phyloP scores from a whole-genome alignment of 139 green algal genomes.

The Trebouxia sp. region DNA sequence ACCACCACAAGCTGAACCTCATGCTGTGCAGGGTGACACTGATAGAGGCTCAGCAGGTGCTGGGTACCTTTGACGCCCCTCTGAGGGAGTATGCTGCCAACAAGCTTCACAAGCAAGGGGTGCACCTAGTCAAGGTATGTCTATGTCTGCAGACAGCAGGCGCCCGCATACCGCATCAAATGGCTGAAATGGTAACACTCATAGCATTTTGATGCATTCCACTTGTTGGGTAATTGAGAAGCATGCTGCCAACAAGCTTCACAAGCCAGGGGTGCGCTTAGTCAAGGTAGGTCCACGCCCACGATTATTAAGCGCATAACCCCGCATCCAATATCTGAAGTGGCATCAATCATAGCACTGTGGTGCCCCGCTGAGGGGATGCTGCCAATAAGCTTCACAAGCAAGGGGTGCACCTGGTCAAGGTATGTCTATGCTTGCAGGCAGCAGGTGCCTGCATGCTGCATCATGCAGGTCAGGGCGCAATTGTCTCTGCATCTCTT shows the following conservation, averaged over 20 bases:
- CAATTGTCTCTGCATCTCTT: too few relatives aligned
- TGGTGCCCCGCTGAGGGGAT: conserved; percentile 75
- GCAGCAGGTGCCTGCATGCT: too few relatives aligned
- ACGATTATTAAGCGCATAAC: too few relatives aligned
- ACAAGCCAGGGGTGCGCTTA: not conserved
- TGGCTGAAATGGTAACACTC: too few relatives aligned
- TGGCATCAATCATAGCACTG: too few relatives aligned
- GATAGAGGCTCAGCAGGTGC: conserved; percentile 76
- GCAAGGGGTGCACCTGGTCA: conserved; percentile 73
- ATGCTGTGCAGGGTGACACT: conserved; percentile 64
- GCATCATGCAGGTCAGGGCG: too few relatives aligned
- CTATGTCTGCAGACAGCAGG: not conserved
- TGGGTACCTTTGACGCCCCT: conserved; percentile 77
- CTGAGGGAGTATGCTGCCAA: conserved; percentile 79
- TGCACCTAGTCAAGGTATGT: conserved; percentile 71
- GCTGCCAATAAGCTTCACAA: conserved; percentile 71
- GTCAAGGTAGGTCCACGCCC: too few relatives aligned
- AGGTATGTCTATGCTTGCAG: conserved; percentile 35
- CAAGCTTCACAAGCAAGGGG: conserved; percentile 68
- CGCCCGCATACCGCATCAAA: too few relatives aligned
- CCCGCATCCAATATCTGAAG: too few relatives aligned
- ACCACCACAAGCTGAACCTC: not conserved
- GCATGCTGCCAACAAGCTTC: not conserved
- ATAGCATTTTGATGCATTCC: too few relatives aligned
- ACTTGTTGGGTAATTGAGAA: not conserved